These are phyloP conservation scores for Cryomyces minteri DNA, from an alignment of 495 filamentous ascomycete species.

Conservation along the genomic window DNA sequence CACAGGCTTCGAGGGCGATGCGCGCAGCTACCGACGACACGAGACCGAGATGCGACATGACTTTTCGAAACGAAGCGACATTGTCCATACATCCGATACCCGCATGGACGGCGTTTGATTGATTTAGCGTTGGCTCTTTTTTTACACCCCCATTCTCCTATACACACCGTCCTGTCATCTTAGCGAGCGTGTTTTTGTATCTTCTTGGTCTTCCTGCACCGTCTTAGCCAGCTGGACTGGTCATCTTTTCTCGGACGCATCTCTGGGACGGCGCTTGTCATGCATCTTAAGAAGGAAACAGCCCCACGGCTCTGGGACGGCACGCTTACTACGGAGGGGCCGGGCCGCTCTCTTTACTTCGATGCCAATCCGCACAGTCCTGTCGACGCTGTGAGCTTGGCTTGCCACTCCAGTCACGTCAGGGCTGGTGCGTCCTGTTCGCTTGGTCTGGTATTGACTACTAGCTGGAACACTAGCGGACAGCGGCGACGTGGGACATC, in stretches of 20 bases:
- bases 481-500: slow-evolving; percentile 14
- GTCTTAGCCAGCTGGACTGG: slow-evolving; percentile 9
- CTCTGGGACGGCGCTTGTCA: slow-evolving; percentile 24
- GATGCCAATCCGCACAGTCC: slow-evolving; percentile 24
- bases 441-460: slow-evolving; percentile 24
- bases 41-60: slow-evolving; percentile 20
- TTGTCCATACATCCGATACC: not conserved
- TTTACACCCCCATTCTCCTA: not conserved
- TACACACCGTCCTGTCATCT: slow-evolving; percentile 9
- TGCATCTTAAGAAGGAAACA: slow-evolving; percentile 34
- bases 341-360: slow-evolving; percentile 13
- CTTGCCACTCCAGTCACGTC: slow-evolving; percentile 10
- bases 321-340: slow-evolving; percentile 19
- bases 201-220: slow-evolving; percentile 10
- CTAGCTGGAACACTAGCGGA: slow-evolving; percentile 26
- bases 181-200: slow-evolving; percentile 14
- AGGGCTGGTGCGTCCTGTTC: slow-evolving; percentile 14
- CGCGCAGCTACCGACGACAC: slow-evolving; percentile 15
- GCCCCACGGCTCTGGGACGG: slow-evolving; percentile 43
- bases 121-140: too few species aligned
- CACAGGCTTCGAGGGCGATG: slow-evolving; percentile 6
- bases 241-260: slow-evolving; percentile 23
- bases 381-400: slow-evolving; percentile 17
- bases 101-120: slow-evolving; percentile 1
- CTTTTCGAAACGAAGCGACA: not conserved